Base-by-base conservation (phyloP, 176 grass and related monocot genomes). In the Cenchrus americanus region DNA sequence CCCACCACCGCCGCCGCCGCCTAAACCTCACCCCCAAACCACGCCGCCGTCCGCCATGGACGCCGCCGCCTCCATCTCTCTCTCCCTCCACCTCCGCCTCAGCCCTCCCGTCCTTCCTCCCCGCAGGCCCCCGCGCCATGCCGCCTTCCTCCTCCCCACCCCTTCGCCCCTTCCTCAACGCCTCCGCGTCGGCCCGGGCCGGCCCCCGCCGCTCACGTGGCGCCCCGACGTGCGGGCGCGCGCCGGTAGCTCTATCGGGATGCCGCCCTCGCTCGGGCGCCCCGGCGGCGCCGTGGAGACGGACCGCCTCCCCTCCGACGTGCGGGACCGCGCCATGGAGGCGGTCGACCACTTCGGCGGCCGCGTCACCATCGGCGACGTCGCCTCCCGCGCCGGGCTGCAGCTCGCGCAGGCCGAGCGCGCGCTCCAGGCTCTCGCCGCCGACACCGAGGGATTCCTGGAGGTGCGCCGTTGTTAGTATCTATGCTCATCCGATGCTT, bases 371-470 rank as follows among this genome's bases (percentile, higher is more conserved):
- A 89, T 94, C 13, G 96, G 96, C 17, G 96, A 99, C 63, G 93
- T 99, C 30, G 80, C 93, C 5, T 91, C 88, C 48, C 87, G 83
- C 68, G 89, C 96, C 5, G 96, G 96, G 40, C 77, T 99, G 32
- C 85, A 96, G 85, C 48, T 99, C 59, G 88, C 83, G 63, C 87
- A 92, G 83, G 91, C 89, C 0, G 96, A 99, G 87, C 87, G 89
- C 79, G 96, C 96, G 30, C 91, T 99, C 34, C 93, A 99, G 82
- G 96, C 93, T 12, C 91, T 99, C 41, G 96, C 96, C 14, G 83
- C 96, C 5, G 96, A 99, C 85, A 99, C 96, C 54, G 96, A 82
- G 10, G 96, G 96, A 65, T 99, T 99, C 83, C 89, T 99, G 80
- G 96, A 99, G 96, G 96, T 99, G n/a, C 82, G 44, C 85, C 65